A percentile compares a stretch with the other conserved stretches of the same genome.
phyloP scores from a whole-genome alignment of 2,329 filamentous ascomycete species.

The Neonectria ditissima region DNA sequence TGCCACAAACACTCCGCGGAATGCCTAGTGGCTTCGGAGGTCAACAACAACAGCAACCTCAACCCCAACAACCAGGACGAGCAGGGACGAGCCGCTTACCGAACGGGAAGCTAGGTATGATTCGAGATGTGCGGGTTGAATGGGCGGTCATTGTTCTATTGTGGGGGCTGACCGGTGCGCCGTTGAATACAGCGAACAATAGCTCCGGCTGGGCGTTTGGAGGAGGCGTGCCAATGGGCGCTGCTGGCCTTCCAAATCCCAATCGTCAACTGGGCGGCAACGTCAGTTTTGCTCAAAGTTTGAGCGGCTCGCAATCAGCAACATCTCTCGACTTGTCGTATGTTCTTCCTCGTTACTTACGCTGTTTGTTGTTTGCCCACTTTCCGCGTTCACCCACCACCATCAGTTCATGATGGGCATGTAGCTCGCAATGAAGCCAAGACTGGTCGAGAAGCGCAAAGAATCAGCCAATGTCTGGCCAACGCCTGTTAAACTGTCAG shows the following conservation, averaged over 20 bases:
- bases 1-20: slow-evolving; percentile 72
- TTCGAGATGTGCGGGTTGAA: slow-evolving; percentile 20
- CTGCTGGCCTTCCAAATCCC: slow-evolving; percentile 64
- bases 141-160: slow-evolving; percentile 13
- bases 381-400: neutral
- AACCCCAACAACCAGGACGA: slow-evolving; percentile 63
- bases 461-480: slow-evolving; percentile 14
- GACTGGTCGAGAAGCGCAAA: slow-evolving; percentile 27
- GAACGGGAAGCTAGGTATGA: slow-evolving; percentile 72
- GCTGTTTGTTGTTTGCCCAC: slow-evolving; percentile 1
- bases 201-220: slow-evolving; percentile 72
- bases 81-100: slow-evolving; percentile 70
- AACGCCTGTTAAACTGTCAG: slow-evolving; percentile 13
- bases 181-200: slow-evolving; percentile 58
- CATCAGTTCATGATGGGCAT: slow-evolving; percentile 7
- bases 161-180: slow-evolving; percentile 39
- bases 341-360: slow-evolving; percentile 51
- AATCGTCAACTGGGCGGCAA: slow-evolving; percentile 68
- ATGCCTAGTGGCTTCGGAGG: slow-evolving; percentile 70
- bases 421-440: slow-evolving; percentile 28
- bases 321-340: slow-evolving; percentile 75
- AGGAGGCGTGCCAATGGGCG: slow-evolving; percentile 70
- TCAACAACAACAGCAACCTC: slow-evolving; percentile 67
- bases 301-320: slow-evolving; percentile 71
- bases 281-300: slow-evolving; percentile 75